These are phyloP conservation scores for Periglandula ipomoeae DNA, from an alignment of 2,329 filamentous ascomycete genomes.

Conservation along the genomic window DNA sequence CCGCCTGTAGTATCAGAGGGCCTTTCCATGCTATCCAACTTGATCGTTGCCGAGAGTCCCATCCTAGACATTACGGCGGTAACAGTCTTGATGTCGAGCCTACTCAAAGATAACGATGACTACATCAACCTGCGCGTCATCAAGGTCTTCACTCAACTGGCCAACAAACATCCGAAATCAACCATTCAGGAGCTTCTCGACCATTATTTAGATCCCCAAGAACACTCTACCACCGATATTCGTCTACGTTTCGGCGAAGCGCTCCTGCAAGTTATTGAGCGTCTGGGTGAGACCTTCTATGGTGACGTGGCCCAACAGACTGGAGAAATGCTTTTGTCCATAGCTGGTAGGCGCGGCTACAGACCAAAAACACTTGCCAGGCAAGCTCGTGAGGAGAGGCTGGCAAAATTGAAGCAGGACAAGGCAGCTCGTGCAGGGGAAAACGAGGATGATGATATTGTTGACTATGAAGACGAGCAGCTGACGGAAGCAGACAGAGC, in stretches of 20 bases:
- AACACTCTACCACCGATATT: conserved; percentile 50
- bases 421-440: conserved; percentile 22
- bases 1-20: conserved; percentile 60
- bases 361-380: conserved; percentile 49
- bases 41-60: conserved; percentile 46
- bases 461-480: conserved; percentile 36
- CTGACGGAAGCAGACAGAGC: conserved; percentile 32
- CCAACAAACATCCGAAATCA: conserved; percentile 51
- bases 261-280: conserved; percentile 54
- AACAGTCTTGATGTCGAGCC: conserved; percentile 52
- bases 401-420: conserved; percentile 36
- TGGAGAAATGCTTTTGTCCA: conserved; percentile 49
- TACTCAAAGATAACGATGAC: conserved; percentile 58
- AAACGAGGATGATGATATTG: conserved; percentile 36
- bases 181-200: conserved; percentile 55
- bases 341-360: conserved; percentile 54
- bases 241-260: conserved; percentile 62
- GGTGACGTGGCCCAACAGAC: conserved; percentile 43
- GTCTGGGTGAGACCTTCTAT: conserved; percentile 45
- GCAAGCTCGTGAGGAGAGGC: conserved; percentile 41
- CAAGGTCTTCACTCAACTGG: conserved; percentile 53
- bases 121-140: conserved; percentile 64
- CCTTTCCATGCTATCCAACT: conserved; percentile 46
- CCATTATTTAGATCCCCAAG: conserved; percentile 55
- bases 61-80: conserved; percentile 58